These are phyloP conservation scores for Anisogramma anomala DNA, from an alignment of 2,329 filamentous ascomycete genomes.

Conservation along the genomic window DNA sequence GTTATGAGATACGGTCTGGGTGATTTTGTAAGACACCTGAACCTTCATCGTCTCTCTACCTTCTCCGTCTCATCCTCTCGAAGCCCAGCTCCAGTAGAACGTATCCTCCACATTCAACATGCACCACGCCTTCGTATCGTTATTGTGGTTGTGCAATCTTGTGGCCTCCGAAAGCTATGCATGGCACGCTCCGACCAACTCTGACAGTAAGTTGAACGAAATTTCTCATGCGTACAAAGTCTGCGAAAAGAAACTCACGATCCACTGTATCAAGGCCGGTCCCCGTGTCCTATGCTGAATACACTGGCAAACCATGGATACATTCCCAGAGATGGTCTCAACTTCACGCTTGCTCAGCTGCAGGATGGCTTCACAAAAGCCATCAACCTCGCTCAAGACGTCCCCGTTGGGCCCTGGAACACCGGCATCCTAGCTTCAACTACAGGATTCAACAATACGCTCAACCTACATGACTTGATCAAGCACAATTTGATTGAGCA, in stretches of 20 bases:
- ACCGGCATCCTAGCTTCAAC: constrained; percentile 1
- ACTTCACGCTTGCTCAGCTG: neutral
- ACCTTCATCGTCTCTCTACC: too few relatives aligned
- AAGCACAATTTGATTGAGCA: constrained; percentile 5
- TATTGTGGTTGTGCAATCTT: neutral
- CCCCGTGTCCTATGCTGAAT: constrained; percentile 6
- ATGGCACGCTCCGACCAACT: neutral
- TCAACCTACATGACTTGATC: constrained; percentile 4
- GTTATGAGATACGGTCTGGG: too few relatives aligned
- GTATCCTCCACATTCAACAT: neutral
- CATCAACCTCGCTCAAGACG: constrained; percentile 1
- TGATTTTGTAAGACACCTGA: too few relatives aligned
- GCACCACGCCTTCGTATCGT: neutral
- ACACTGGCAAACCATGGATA: constrained; percentile 5
- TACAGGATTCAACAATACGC: constrained; percentile 2
- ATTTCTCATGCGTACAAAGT: neutral
- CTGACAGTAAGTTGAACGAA: constrained; percentile 1
- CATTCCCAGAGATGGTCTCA: constrained; percentile 1
- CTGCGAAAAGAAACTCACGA: too few relatives aligned
- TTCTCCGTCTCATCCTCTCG: too few relatives aligned
- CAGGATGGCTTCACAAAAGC: neutral
- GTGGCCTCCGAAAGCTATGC: neutral
- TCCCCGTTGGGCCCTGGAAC: constrained; percentile 1
- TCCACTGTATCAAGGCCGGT: neutral
- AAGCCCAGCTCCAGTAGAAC: too few relatives aligned